Evolutionary conservation across 78 protist species (phyloP), one percentile per base, ranked within the genome.

Genomic region (Polysphondylium violaceum): DNA sequence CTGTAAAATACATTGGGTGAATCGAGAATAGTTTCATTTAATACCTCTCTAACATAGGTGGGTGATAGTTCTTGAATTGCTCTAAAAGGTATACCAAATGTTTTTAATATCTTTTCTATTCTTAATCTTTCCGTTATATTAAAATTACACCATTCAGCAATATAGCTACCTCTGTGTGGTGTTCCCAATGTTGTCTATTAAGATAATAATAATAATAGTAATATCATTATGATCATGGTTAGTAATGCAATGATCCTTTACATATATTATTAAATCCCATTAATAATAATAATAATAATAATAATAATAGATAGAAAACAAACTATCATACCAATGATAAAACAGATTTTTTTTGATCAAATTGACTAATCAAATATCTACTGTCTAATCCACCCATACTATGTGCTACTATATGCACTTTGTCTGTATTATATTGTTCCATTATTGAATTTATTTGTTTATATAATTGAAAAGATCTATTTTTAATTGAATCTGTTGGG

Each of bases 151-250:
- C 91, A 83, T 35, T 69, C 60, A 4, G 91, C 77, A 14, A 83
- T 83, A 29, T 83, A 67, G 9, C 74, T 58, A 2, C 91, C 91
- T 58, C 79, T 83, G 43, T 83, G 91, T 31, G 91, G 91, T 69
- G 91, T 83, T 16, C 74, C 51, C 16, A 83, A 25, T 56, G 91
- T 83, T 31, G 91, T 67, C 88, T 76, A 40, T 29, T 58, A 14
- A 16, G 8, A 61, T 7, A 5, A n/a, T 31, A 31, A 8, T 5
- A 56, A 16, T 56, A 14, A 56, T 19, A 4, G 21, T 43, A 41
- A 7, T 43, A 16, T 69, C 44, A 2, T 38, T 16, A 14, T 72
- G 8, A 27, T 51, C 11, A 2, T 50, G 12, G 29, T 51, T 21
- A 68, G 9, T 40, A 9, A 43, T 3, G 3, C 4, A 12, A 25